These are phyloP conservation scores for Novymonas esmeraldas DNA, from an alignment of 208 protist species.

Conservation along the genomic window DNA sequence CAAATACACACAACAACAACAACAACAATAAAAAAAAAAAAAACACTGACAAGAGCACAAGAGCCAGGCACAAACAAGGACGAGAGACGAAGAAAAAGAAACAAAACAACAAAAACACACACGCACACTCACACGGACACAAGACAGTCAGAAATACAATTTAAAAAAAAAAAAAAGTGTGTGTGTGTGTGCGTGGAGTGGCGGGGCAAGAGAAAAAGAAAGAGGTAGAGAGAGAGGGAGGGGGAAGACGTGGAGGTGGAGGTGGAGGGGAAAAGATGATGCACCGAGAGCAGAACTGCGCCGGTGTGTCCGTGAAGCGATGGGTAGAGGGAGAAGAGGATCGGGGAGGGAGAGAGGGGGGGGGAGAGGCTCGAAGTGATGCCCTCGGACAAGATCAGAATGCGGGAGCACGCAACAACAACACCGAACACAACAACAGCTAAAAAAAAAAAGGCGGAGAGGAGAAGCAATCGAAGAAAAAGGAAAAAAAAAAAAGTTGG, in stretches of 20 bases:
- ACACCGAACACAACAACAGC: too few species aligned
- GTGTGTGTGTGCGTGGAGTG: background rate
- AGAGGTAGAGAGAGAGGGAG: background rate
- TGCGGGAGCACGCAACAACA: too few species aligned
- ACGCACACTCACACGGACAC: background rate
- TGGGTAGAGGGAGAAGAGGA: too few species aligned
- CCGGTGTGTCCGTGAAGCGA: too few species aligned
- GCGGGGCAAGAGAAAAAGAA: background rate
- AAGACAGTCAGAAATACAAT: too few species aligned
- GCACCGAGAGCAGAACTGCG: too few species aligned
- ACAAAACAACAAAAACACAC: background rate
- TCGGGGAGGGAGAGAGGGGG: too few species aligned
- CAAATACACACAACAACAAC: background rate
- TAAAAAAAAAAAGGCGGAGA: background rate
- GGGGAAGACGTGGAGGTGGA: too few species aligned
- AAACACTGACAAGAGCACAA: conserved; percentile 1
- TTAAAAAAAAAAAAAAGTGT: background rate
- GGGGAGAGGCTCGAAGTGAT: too few species aligned
- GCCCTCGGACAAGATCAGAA: too few species aligned
- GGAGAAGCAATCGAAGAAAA: background rate
- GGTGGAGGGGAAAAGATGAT: too few species aligned
- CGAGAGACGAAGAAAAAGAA: background rate
- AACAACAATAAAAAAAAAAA: background rate
- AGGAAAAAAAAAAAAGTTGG: too few species aligned
- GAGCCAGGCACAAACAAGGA: background rate